Percentiles rank a stretch among this genome's conserved stretches.
Evolutionary conservation across 1,284 basidiomycete genomes (phyloP).

Genomic region (Mycena citricolor): DNA sequence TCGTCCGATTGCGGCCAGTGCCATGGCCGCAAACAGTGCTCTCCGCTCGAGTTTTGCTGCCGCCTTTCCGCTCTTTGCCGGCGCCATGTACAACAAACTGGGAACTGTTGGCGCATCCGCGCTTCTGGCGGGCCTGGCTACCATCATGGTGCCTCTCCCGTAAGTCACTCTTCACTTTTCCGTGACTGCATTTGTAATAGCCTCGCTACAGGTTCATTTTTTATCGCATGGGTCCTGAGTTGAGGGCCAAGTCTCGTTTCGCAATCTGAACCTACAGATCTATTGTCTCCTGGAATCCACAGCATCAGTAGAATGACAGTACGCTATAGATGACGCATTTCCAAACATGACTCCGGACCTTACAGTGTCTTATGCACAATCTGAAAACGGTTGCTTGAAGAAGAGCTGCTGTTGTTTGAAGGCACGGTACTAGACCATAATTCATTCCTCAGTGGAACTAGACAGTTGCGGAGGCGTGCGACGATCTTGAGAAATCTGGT

Average conservation of each 20-base stretch:
- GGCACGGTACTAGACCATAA: too few relatives aligned
- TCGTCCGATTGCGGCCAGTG: slow-evolving; percentile 73
- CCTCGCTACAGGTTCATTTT: slow-evolving; percentile 17
- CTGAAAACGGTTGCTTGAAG: too few relatives aligned
- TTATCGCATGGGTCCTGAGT: slow-evolving; percentile 11
- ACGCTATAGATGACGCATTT: too few relatives aligned
- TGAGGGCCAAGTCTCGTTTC: slow-evolving; percentile 15
- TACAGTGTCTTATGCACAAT: too few relatives aligned
- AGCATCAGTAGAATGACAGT: too few relatives aligned
- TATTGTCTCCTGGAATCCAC: too few relatives aligned
- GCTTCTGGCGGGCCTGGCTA: slow-evolving; percentile 67
- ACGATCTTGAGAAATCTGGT: too few relatives aligned
- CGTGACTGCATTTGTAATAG: neutral
- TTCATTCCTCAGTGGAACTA: too few relatives aligned
- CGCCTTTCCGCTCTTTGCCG: slow-evolving; percentile 67
- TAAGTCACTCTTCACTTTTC: slow-evolving; percentile 31
- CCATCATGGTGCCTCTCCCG: slow-evolving; percentile 70
- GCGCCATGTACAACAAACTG: slow-evolving; percentile 53
- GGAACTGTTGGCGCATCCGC: slow-evolving; percentile 75
- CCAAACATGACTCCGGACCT: too few relatives aligned
- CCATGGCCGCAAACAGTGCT: slow-evolving; percentile 73
- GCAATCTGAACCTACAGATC: too few relatives aligned
- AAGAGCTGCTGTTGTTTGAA: too few relatives aligned
- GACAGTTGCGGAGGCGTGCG: too few relatives aligned
- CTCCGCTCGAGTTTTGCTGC: slow-evolving; percentile 66